Percentiles rank a stretch among this genome's conserved stretches.
Conservation (phyloP, 164 flowering plant genomes). For the Cinnamomum chago region DNA sequence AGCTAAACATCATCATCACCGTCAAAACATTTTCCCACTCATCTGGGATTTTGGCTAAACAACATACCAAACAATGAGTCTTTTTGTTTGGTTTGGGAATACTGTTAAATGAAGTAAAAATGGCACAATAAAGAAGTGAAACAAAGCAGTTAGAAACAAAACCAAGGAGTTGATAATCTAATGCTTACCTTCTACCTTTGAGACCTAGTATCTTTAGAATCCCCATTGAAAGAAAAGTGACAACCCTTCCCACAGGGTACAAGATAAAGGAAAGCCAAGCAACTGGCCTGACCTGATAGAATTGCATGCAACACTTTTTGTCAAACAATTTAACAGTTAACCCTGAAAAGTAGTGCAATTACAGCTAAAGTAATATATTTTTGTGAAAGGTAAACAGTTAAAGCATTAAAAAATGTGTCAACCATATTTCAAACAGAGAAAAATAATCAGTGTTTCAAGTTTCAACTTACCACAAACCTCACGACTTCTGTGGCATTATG, state of each 20-base stretch:
- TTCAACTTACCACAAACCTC: constrained; percentile 83
- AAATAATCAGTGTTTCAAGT: constrained; percentile 3
- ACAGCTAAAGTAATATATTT: neutral
- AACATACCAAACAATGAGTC: too few species aligned
- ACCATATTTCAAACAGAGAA: neutral
- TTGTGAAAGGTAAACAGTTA: neutral
- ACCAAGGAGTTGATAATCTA: neutral
- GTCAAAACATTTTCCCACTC: too few species aligned
- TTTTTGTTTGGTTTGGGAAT: too few species aligned
- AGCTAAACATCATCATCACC: too few species aligned
- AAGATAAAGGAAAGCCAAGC: constrained; percentile 97
- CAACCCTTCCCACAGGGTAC: constrained; percentile 98
- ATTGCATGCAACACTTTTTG: constrained; percentile 15
- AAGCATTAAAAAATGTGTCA: neutral
- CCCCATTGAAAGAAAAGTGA: constrained; percentile 87
- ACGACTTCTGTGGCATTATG: constrained; percentile 95
- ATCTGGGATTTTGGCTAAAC: too few species aligned
- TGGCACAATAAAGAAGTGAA: neutral
- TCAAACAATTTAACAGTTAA: constrained; percentile 4
- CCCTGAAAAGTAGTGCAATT: neutral
- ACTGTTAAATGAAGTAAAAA: neutral
- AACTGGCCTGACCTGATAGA: constrained; percentile 93
- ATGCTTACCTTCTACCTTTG: constrained; percentile 79
- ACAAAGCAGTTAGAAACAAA: neutral
- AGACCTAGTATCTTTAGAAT: constrained; percentile 90